These are phyloP conservation scores for Westerdykella ornata DNA, from an alignment of 2,329 filamentous ascomycete species.

Conservation along the genomic window DNA sequence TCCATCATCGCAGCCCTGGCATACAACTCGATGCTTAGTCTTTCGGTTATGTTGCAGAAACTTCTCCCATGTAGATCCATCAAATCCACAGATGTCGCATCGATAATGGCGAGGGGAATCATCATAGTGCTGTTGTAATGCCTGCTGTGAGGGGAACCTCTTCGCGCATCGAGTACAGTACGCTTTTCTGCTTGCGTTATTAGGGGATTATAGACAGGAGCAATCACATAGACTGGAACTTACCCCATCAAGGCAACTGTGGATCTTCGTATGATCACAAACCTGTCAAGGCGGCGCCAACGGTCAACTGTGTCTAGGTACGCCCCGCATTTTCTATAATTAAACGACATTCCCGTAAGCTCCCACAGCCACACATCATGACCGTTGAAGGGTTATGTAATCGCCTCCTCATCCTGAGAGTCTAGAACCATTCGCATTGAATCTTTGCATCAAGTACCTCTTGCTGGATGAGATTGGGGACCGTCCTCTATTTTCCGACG, in stretches of 20 bases:
- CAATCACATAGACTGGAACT: background rate
- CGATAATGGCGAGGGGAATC: constrained; percentile 8
- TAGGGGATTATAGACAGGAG: background rate
- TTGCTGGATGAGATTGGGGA: constrained; percentile 6
- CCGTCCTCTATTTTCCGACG: constrained; percentile 4
- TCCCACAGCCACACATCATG: background rate
- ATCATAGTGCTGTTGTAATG: constrained; percentile 5
- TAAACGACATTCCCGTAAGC: background rate
- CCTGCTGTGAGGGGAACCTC: constrained; percentile 1
- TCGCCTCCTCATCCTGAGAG: background rate
- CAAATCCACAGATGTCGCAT: constrained; percentile 8
- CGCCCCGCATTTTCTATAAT: background rate
- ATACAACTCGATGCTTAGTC: constrained; percentile 5
- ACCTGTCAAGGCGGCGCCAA: background rate
- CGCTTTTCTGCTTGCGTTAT: background rate
- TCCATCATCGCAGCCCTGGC: constrained; percentile 11
- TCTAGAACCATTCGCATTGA: constrained; percentile 2
- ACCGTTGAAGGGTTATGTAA: background rate
- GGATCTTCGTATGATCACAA: background rate
- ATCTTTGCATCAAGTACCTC: constrained; percentile 8
- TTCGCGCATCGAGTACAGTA: constrained; percentile 1
- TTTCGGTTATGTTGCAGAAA: constrained; percentile 9
- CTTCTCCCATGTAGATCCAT: constrained; percentile 7
- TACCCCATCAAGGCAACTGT: constrained; percentile 1
- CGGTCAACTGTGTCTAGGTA: background rate